Evolutionary conservation across 2,329 filamentous ascomycete species (phyloP).

Genomic region (Cercospora sp.): DNA sequence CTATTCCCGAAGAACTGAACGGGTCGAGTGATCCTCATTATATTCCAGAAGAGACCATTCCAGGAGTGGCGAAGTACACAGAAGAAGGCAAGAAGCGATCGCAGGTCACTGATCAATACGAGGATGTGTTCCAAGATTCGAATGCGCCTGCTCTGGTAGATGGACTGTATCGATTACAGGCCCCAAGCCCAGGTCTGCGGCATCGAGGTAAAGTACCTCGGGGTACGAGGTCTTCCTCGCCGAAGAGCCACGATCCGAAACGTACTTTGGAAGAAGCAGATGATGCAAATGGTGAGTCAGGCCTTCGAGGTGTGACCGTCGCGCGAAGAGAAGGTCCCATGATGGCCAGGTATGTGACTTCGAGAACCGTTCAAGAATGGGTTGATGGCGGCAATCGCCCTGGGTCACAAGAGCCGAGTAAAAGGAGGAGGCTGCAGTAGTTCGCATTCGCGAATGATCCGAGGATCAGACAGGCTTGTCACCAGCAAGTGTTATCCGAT

Average conservation of each 20-base stretch:
- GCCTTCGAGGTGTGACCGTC: neutral
- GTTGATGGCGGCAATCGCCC: neutral
- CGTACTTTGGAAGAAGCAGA: neutral
- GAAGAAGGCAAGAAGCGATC: neutral
- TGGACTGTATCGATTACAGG: neutral
- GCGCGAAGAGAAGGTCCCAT: neutral
- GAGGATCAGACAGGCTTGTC: slow-evolving; percentile 12
- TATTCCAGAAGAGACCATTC: neutral
- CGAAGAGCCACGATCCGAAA: neutral
- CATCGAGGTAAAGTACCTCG: neutral
- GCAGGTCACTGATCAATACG: neutral
- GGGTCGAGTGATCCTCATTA: neutral
- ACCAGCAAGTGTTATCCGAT: slow-evolving; percentile 20
- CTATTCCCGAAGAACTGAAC: neutral
- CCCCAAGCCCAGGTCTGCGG: neutral
- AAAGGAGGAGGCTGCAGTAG: neutral
- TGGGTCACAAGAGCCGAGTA: neutral
- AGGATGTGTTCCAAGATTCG: neutral
- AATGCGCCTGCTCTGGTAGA: neutral
- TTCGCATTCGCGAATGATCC: neutral
- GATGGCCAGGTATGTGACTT: neutral
- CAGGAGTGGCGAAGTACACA: neutral
- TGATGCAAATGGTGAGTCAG: neutral
- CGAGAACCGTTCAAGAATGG: neutral
- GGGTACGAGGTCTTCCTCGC: neutral